These are phyloP conservation scores for Silene latifolia DNA, from an alignment of 148 eudicot species.

Conservation along the genomic window DNA sequence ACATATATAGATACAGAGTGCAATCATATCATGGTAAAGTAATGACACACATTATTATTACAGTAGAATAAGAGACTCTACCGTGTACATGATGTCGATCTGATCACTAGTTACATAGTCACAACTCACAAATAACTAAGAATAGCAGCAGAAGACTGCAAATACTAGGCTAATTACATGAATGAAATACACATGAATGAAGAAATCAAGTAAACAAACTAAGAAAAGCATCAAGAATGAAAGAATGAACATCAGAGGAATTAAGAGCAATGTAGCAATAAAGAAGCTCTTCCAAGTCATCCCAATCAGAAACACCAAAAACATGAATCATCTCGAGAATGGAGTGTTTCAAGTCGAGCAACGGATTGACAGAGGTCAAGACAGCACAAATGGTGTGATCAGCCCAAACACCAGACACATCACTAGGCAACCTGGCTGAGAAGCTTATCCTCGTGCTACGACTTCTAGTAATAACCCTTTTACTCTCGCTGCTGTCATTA, in stretches of 20 bases:
- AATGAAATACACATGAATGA: too few relatives aligned
- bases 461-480: not conserved
- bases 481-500: constrained; percentile 13
- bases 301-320: constrained; percentile 50
- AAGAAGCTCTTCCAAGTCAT: constrained; percentile 63
- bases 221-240: constrained; percentile 59
- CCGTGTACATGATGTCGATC: too few relatives aligned
- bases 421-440: constrained; percentile 54
- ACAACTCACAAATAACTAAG: too few relatives aligned
- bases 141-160: too few relatives aligned
- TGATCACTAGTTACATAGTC: too few relatives aligned
- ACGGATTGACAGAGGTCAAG: constrained; percentile 46
- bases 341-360: constrained; percentile 46
- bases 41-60: too few relatives aligned
- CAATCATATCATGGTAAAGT: too few relatives aligned
- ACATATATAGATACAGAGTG: too few relatives aligned
- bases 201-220: constrained; percentile 27
- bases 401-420: constrained; percentile 39
- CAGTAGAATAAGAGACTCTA: too few relatives aligned
- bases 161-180: too few relatives aligned
- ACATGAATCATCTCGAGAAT: constrained; percentile 48
- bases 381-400: constrained; percentile 57
- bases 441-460: constrained; percentile 44
- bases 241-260: constrained; percentile 44
- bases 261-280: constrained; percentile 70